Percentiles rank a stretch among this genome's conserved stretches.
These are phyloP conservation scores for Beta lomatogona DNA, from an alignment of 179 eudicot genomes.

Conservation along the genomic window DNA sequence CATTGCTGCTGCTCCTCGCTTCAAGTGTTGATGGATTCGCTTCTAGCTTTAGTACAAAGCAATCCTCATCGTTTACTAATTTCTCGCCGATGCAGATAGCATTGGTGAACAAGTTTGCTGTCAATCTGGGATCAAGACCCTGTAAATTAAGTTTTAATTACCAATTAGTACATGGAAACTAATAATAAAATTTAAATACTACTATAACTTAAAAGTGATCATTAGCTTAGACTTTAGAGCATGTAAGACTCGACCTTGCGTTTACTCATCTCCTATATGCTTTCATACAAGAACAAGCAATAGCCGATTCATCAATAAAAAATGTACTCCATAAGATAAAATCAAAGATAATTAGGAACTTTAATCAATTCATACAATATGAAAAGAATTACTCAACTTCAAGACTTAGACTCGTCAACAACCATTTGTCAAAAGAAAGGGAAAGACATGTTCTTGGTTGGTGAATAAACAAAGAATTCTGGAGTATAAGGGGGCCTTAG, in stretches of 20 bases:
- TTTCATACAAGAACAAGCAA: not conserved
- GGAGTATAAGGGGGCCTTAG: slow-evolving; percentile 6
- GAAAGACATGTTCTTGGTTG: slow-evolving; percentile 26
- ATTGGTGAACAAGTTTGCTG: slow-evolving; percentile 75
- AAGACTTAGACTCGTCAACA: slow-evolving; percentile 27
- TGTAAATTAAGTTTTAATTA: slow-evolving; percentile 27
- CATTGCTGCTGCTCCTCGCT: slow-evolving; percentile 79
- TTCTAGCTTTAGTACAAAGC: slow-evolving; percentile 82
- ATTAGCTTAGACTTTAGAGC: not conserved
- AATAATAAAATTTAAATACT: not conserved
- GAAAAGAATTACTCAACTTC: slow-evolving; percentile 4
- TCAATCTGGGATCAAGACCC: slow-evolving; percentile 89
- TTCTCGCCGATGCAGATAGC: slow-evolving; percentile 85
- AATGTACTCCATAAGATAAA: not conserved
- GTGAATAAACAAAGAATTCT: slow-evolving; percentile 25
- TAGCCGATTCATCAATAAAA: not conserved
- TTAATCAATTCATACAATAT: not conserved
- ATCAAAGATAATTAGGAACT: not conserved
- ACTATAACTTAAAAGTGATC: not conserved
- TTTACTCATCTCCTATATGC: not conserved
- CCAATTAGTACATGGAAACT: slow-evolving; percentile 8
- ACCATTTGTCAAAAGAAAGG: slow-evolving; percentile 17
- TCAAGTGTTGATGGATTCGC: slow-evolving; percentile 60
- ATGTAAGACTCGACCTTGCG: not conserved
- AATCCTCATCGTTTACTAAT: slow-evolving; percentile 64